Evolutionary conservation across 768 basidiomycete genomes (phyloP), one percentile per base, ranked within the genome.

Genomic region (Leccinellum albellum): DNA sequence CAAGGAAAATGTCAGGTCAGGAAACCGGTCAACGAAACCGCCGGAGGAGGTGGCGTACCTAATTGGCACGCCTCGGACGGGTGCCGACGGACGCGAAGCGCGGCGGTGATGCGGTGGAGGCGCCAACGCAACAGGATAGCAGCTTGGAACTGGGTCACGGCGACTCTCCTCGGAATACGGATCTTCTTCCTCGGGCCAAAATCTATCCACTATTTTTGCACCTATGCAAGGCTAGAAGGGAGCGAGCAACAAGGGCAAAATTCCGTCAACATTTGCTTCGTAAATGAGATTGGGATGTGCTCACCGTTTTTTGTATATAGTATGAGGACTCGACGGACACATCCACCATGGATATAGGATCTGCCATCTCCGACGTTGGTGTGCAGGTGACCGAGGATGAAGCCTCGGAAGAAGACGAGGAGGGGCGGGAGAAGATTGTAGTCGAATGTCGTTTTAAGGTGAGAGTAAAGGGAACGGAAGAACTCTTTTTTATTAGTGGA

Each of bases 121-220:
- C 53, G 70, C 61, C 56, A 71, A 47, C 46, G 55, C 59, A 26
- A 57, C 35, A 12, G 68, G 52, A 56, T 62, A 70, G 21, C 29
- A 44, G 32, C 52, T 56, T 33, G 51, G 44, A 20, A 33, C 58
- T 9, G 56, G 46, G 20, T 31, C 33, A 26, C 12, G 55, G 60
- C 46, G 50, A 60, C 56, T 61, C 59, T 63, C 69, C 63, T 65
- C 65, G 56, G 61, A 51, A 31, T 26, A 55, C 7, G 31, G 33
- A 6, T 53, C 49, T 40, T 70, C 70, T 24, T 70, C 71, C 56
- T 70, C 66, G 51, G 71, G 70, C 67, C 70, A 73, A 59, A 71
- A 71, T 2, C 60, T 58, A 31, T 73, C 71, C 20, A 67, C 28
- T 0, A 71, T 71, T 59, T 67, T 71, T 3, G 61, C 51, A 28